Evolutionary conservation across 805 yeast genomes (phyloP).

Genomic region (Ascoidea rubescens): DNA sequence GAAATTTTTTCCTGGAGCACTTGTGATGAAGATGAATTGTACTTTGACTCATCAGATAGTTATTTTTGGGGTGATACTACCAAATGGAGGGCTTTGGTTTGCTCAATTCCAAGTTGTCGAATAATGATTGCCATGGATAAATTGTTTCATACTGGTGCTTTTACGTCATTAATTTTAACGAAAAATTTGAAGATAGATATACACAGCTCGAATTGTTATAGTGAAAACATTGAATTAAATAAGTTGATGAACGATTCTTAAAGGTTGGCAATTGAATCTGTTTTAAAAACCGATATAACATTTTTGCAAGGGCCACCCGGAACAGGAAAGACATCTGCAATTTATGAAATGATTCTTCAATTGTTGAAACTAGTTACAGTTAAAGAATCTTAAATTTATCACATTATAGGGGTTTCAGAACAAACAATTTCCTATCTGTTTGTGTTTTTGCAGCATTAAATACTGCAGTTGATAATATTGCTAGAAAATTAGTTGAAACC

Average conservation of each 20-base stretch:
- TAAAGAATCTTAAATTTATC: constrained; percentile 30
- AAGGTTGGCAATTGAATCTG: constrained; percentile 38
- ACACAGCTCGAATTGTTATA: constrained; percentile 29
- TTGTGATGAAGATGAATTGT: no score
- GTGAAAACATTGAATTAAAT: constrained; percentile 40
- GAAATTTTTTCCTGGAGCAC: no score
- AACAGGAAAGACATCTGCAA: constrained; percentile 65
- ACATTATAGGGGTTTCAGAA: no score
- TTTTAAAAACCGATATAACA: constrained; percentile 33
- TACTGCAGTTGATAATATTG: constrained; percentile 64
- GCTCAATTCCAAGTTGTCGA: constrained; percentile 29
- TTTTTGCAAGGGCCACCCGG: constrained; percentile 74
- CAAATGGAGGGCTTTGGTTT: no score
- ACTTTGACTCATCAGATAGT: no score
- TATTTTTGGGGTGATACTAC: no score
- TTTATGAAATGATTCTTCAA: constrained; percentile 48
- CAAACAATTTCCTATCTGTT: constrained; percentile 27
- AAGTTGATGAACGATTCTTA: constrained; percentile 45
- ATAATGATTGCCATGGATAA: constrained; percentile 54
- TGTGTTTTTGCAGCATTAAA: constrained; percentile 66
- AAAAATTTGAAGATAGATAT: constrained; percentile 23
- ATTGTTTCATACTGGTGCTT: constrained; percentile 31
- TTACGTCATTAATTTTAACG: constrained; percentile 39
- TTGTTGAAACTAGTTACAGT: constrained; percentile 18
- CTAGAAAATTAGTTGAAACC: constrained; percentile 43